These are phyloP conservation scores for Nakazawaea holstii DNA, from an alignment of 805 yeast genomes.

Conservation along the genomic window DNA sequence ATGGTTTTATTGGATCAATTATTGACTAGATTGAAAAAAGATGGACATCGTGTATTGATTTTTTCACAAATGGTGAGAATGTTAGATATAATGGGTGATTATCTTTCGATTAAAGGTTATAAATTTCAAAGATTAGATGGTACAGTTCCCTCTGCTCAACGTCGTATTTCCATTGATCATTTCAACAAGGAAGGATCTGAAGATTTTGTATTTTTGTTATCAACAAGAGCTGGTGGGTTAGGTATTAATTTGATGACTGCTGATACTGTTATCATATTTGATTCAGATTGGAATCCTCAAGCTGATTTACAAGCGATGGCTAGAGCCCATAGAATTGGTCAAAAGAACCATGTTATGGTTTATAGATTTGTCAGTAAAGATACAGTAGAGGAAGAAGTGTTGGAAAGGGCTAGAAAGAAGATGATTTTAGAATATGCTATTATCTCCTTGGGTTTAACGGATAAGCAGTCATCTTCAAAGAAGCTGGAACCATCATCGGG, in stretches of 20 bases:
- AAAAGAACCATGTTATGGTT: conserved; percentile 95
- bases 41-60: conserved; percentile 93
- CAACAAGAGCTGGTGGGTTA: conserved; percentile 98
- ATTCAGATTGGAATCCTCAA: conserved; percentile 99
- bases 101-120: conserved; percentile 78
- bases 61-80: conserved; percentile 97
- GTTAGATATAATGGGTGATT: conserved; percentile 92
- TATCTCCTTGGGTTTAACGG: conserved; percentile 92
- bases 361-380: conserved; percentile 97
- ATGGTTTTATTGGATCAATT: conserved; percentile 94
- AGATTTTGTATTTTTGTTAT: conserved; percentile 83
- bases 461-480: conserved; percentile 46
- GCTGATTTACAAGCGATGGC: conserved; percentile 99
- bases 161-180: conserved; percentile 94
- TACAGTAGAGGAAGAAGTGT: conserved; percentile 95
- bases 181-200: conserved; percentile 90
- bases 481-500: conserved; percentile 74
- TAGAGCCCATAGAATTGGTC: conserved; percentile 99
- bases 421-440: conserved; percentile 98
- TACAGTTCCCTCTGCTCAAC: conserved; percentile 88
- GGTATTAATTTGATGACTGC: conserved; percentile 99
- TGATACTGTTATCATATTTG: conserved; percentile 96
- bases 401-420: conserved; percentile 95
- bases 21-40: conserved; percentile 75
- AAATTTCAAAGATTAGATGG: conserved; percentile 94